Evolutionary conservation across 176 grass and related monocot genomes (phyloP), one percentile per base, ranked within the genome.

Genomic region (Raddia distichophylla): DNA sequence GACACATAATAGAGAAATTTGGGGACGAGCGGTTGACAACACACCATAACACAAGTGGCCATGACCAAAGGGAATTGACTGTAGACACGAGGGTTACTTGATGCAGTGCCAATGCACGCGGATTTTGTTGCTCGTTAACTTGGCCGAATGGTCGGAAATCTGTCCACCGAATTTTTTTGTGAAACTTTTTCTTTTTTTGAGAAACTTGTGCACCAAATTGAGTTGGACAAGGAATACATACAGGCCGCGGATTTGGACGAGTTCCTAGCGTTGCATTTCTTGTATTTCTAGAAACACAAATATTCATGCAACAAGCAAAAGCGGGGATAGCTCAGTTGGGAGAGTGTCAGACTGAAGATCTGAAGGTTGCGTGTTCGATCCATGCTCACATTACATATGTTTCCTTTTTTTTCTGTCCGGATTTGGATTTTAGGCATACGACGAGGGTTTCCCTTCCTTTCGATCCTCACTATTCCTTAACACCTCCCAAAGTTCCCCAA

Each of bases 331-430:
- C 94, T 93, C 94, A 97, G 94, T 91, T 93, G 88, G 94, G 94
- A 87, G 80, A 94, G 78, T 79, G 92, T 97, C 89, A 98, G 96
- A 95, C 96, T 98, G 96, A 98, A 98, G 95, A 92, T 94, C 87
- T 95, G 90, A 92, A 95, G 85, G 82, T 86, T 85, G 90, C 79
- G 87, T 95, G 87, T 95, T 95, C 79, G 87, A 92, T 92, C 87
- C 82, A 90, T 79, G 85, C 85, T 92, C 90, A 95, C 90, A 82
- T 85, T 87, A 92, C 32, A 8, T 7, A 34, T 0, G 0, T 2
- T 3, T 10, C 0, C 3, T 1, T 7, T 7, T 74, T 61, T 52
- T 67, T 2, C 66, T 0, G 14, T 56, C 27, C 1, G 34, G 1
- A 4, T 57, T 57, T 5, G 34, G 1, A 4, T 57, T 57, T 5